Evolutionary conservation across 495 filamentous ascomycete species (phyloP).

Genomic region (Aspergillus carlsbadensis): DNA sequence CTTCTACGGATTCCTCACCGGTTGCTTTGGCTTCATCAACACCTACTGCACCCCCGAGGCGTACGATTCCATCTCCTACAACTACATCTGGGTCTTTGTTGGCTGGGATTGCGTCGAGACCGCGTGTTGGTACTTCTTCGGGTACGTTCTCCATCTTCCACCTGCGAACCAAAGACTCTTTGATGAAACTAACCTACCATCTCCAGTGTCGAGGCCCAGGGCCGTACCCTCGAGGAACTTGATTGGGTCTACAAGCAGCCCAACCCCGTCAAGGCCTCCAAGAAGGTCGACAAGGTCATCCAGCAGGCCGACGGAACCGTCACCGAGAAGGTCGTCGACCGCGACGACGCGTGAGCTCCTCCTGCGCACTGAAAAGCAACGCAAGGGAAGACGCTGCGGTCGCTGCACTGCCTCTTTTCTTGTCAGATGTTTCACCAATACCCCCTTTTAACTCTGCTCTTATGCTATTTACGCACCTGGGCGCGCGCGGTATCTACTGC

Average conservation of each 20-base stretch:
- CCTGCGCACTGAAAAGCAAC: too few species aligned
- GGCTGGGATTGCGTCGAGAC: conserved; percentile 60
- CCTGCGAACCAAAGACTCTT: not conserved
- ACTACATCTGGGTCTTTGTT: conserved; percentile 65
- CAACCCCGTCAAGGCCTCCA: conserved; percentile 58
- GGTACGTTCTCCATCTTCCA: conserved; percentile 31
- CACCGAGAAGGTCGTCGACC: conserved; percentile 45
- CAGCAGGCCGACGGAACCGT: conserved; percentile 51
- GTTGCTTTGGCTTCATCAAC: conserved; percentile 60
- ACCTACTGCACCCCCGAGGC: conserved; percentile 57
- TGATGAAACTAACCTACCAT: not conserved
- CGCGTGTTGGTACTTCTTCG: conserved; percentile 63
- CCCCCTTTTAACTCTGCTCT: not conserved
- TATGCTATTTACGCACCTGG: too few species aligned
- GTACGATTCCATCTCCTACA: conserved; percentile 50
- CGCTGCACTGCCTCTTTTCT: too few species aligned
- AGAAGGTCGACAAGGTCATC: conserved; percentile 56
- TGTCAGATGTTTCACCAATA: not conserved
- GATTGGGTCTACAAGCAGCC: conserved; percentile 64
- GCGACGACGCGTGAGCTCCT: not conserved
- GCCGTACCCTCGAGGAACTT: conserved; percentile 70
- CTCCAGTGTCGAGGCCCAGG: conserved; percentile 59
- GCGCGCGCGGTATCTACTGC: too few species aligned
- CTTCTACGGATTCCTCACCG: conserved; percentile 54
- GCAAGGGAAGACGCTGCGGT: too few species aligned